Base-by-base conservation (phyloP, 2,329 filamentous ascomycete species). In the Neofusicoccum parvum region DNA sequence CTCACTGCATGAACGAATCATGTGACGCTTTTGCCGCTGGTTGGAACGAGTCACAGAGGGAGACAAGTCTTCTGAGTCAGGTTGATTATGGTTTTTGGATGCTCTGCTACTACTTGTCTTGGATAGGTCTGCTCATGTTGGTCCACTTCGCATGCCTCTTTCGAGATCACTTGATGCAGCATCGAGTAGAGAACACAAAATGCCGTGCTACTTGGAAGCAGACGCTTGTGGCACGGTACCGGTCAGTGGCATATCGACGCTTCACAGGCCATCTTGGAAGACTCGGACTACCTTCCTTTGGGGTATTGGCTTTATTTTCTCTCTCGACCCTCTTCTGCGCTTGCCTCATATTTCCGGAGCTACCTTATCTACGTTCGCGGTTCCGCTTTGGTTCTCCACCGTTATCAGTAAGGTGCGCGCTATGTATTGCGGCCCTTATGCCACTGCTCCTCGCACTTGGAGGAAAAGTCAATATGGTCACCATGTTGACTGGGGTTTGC, bases 401-500 rank as follows among this genome's bases (percentile, higher is more conserved):
- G 12, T 49, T 72, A 0, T 69, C 68, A 9, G 68, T 72, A 17
- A 64, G 74, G 23, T 72, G 69, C 46, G 74, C 71, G 2, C 65
- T 75, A 64, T 69, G 74, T 56, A 71, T 73, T 11, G 66, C 69
- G 11, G 73, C 73, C 14, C 60, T 72, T 17, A 73, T 69, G 15
- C 74, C 74, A n/a, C 49, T 73, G 7, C 60, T 68, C 3, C 68
- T 75, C 23, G 70, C 71, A 10, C 62, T 75, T 39, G 69, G 73
- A 7, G 73, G 73, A 4, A 75, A 75, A 64, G 71, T 71, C 36
- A 75, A 75, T 51, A 32, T 76, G 3, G 63, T 76, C 27, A 73
- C 71, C 11, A 51, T 72, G 62, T 49, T 74, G 54, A 76, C 73
- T 7, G 73, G 74, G 20, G 66, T 74, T 32, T 68, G 72, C 10